Percentiles rank a stretch among this genome's conserved stretches.
Evolutionary conservation across 306 rosid genomes (phyloP).

Genomic region (Trifolium dubium): DNA sequence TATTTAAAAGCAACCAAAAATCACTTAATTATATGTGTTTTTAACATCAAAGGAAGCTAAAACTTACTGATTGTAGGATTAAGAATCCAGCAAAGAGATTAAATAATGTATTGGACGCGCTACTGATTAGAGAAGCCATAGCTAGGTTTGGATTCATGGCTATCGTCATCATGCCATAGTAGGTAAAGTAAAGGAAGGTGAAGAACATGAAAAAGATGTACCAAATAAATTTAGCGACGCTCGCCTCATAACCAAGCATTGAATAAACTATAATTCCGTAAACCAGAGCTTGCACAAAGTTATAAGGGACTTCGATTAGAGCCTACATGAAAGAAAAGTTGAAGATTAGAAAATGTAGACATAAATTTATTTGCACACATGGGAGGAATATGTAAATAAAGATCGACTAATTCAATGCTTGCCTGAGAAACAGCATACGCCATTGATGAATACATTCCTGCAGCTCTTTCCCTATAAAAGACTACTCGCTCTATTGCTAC

Average conservation of each 20-base stretch:
- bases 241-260: conserved; percentile 62
- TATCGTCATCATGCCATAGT: conserved; percentile 60
- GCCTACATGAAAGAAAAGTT: conserved; percentile 41
- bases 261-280: conserved; percentile 56
- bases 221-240: conserved; percentile 46
- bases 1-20: neutral
- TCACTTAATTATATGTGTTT: neutral
- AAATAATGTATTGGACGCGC: conserved; percentile 44
- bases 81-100: conserved; percentile 55
- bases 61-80: conserved; percentile 55
- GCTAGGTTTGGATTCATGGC: conserved; percentile 54
- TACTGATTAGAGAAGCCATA: conserved; percentile 34
- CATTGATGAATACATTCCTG: conserved; percentile 68
- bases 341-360: neutral
- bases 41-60: neutral
- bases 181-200: conserved; percentile 57
- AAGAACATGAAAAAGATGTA: conserved; percentile 53
- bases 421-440: conserved; percentile 71
- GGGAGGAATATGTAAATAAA: neutral
- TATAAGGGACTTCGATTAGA: conserved; percentile 53
- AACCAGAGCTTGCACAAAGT: conserved; percentile 46
- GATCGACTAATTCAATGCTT: conserved; percentile 3
- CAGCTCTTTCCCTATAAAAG: conserved; percentile 65
- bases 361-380: neutral
- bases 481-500: conserved; percentile 57